These are phyloP conservation scores for Torulaspora maleeae DNA, from an alignment of 805 yeast genomes.

Conservation along the genomic window DNA sequence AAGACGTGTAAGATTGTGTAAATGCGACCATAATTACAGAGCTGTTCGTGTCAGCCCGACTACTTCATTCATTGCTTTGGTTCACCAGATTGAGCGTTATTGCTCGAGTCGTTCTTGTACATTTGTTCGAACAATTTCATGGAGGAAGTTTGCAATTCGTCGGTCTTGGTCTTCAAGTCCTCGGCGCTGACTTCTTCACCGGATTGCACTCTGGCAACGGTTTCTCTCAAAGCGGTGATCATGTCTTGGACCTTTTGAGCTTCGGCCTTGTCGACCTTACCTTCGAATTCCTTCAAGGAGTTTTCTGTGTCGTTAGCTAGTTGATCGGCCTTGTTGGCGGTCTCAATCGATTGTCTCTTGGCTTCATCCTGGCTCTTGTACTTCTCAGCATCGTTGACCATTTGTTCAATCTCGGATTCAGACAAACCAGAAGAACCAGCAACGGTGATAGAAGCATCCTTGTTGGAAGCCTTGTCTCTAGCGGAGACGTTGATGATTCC, in stretches of 20 bases:
- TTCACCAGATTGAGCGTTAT: slow-evolving; percentile 21
- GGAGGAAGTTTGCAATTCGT: slow-evolving; percentile 68
- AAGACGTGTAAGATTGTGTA: slow-evolving; percentile 8
- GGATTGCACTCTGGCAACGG: slow-evolving; percentile 59
- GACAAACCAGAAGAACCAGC: slow-evolving; percentile 94
- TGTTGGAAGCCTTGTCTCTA: slow-evolving; percentile 86
- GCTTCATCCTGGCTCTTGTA: slow-evolving; percentile 84
- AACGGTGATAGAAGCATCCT: slow-evolving; percentile 91
- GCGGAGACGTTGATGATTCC: slow-evolving; percentile 96
- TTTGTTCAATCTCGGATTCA: slow-evolving; percentile 82
- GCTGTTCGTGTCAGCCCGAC: slow-evolving; percentile 1
- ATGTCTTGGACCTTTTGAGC: slow-evolving; percentile 46
- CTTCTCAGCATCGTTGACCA: slow-evolving; percentile 88
- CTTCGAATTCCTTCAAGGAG: slow-evolving; percentile 71
- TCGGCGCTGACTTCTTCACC: slow-evolving; percentile 54
- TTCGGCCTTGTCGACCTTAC: slow-evolving; percentile 49
- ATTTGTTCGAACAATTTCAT: slow-evolving; percentile 70
- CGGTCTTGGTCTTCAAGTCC: slow-evolving; percentile 65
- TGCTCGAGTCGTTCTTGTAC: slow-evolving; percentile 34
- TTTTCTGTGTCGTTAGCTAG: slow-evolving; percentile 82
- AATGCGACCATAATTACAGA: slow-evolving; percentile 8
- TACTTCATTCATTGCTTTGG: slow-evolving; percentile 22
- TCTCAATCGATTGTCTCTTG: slow-evolving; percentile 75
- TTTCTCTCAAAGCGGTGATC: slow-evolving; percentile 56
- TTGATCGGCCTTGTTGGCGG: slow-evolving; percentile 73